A percentile compares a stretch with the other conserved stretches of the same genome.
phyloP scores from a whole-genome alignment of 2,329 filamentous ascomycete genomes.

The Epichloe aotearoae region DNA sequence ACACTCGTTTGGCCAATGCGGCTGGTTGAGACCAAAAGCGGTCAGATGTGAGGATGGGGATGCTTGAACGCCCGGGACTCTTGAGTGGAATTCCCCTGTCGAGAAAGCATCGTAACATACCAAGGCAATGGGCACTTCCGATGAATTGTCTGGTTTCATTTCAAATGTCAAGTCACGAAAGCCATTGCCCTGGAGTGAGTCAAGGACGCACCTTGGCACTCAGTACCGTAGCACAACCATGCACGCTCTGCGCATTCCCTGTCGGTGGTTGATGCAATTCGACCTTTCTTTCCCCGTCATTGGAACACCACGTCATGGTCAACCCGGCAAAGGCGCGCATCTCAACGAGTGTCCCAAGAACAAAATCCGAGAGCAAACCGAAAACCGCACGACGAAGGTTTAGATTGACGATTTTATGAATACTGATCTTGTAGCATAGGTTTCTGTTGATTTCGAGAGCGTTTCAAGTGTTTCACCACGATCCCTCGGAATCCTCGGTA shows the following conservation, averaged over 20 bases:
- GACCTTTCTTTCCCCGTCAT: background rate
- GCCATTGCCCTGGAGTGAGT: background rate
- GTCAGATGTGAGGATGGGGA: background rate
- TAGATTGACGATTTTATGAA: background rate
- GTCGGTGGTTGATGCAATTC: background rate
- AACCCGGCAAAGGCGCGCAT: background rate
- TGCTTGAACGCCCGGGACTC: background rate
- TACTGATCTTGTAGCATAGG: slow-evolving; percentile 17
- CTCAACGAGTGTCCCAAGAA: background rate
- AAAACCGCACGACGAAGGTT: background rate
- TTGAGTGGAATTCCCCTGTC: background rate
- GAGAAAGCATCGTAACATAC: background rate
- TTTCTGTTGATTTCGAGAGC: slow-evolving; percentile 29
- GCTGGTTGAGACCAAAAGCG: background rate
- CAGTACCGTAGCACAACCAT: background rate
- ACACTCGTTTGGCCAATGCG: background rate
- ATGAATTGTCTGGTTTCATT: background rate
- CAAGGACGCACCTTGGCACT: background rate
- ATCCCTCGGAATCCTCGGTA: slow-evolving; percentile 28
- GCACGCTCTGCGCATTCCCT: background rate
- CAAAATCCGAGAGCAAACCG: background rate
- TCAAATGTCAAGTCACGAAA: background rate
- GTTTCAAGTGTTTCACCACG: slow-evolving; percentile 25
- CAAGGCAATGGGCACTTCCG: background rate
- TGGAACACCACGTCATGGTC: background rate